Evolutionary conservation across 208 protist species (phyloP).

Genomic region (Acanthamoeba healyi): DNA sequence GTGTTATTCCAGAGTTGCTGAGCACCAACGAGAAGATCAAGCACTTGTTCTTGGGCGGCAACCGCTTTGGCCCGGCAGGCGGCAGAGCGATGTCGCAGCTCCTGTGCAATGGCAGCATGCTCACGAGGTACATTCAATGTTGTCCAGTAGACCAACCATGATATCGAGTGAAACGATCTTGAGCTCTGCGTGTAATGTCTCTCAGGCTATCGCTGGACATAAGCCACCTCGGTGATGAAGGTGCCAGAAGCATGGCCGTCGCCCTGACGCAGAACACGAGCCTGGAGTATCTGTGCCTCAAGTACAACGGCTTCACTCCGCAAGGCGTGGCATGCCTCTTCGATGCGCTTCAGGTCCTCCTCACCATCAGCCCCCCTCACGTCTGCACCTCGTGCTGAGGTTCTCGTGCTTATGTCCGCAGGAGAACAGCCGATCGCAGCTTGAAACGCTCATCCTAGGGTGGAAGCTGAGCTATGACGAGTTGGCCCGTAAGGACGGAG

Average conservation of each 20-base stretch:
- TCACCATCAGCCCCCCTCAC: background rate
- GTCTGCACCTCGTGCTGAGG: background rate
- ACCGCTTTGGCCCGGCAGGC: constrained; percentile 20
- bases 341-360: background rate
- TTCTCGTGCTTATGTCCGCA: background rate
- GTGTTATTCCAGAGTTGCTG: background rate
- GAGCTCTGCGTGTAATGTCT: background rate
- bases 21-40: background rate
- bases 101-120: background rate
- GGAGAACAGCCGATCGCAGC: background rate
- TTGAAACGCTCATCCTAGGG: constrained; percentile 29
- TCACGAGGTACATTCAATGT: background rate
- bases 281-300: constrained; percentile 34
- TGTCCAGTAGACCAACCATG: background rate
- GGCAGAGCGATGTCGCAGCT: background rate
- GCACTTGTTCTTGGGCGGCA: constrained; percentile 23
- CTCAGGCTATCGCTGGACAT: constrained; percentile 37
- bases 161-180: background rate
- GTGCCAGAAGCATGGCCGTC: background rate
- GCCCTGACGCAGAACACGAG: constrained; percentile 14
- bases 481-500: constrained; percentile 4
- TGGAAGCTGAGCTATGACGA: constrained; percentile 49
- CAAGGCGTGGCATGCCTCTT: background rate
- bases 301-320: constrained; percentile 34
- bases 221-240: constrained; percentile 41